phyloP scores from a whole-genome alignment of 2,329 filamentous ascomycete genomes.

The Cladophialophora exuberans region DNA sequence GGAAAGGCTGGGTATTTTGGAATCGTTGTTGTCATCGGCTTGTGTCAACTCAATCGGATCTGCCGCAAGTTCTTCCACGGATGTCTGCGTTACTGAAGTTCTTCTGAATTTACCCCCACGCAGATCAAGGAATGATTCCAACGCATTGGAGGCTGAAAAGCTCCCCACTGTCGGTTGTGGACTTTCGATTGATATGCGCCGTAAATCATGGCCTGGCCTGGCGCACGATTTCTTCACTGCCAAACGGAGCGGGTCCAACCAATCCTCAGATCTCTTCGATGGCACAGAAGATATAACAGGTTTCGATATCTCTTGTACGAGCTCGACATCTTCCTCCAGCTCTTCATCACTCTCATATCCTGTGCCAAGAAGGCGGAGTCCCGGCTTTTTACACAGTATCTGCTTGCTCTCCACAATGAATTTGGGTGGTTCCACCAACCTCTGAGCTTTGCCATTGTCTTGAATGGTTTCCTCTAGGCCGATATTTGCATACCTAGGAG shows the following conservation, averaged over 20 bases:
- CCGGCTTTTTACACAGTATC: constrained; percentile 31
- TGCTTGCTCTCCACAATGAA: constrained; percentile 25
- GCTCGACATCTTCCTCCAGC: constrained; percentile 16
- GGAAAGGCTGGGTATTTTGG: background rate
- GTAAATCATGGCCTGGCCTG: background rate
- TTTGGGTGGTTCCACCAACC: background rate
- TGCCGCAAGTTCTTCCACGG: background rate
- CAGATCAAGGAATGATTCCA: constrained; percentile 30
- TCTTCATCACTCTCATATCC: constrained; percentile 21
- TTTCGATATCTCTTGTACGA: background rate
- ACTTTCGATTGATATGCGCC: background rate
- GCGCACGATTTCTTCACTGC: background rate
- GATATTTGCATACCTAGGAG: background rate
- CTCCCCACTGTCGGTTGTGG: background rate
- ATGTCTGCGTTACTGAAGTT: background rate
- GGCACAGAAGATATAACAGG: background rate
- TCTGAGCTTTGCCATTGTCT: background rate
- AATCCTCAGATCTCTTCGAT: constrained; percentile 12
- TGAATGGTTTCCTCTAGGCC: constrained; percentile 13
- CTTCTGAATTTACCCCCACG: constrained; percentile 31
- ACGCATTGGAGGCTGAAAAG: constrained; percentile 26
- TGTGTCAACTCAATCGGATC: constrained; percentile 24
- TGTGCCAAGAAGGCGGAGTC: constrained; percentile 25
- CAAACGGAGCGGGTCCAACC: background rate
- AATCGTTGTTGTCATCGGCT: background rate